Evolutionary conservation across 2,329 filamentous ascomycete species (phyloP), one percentile per base, ranked within the genome.

Genomic region (Leptodontidium sp.): DNA sequence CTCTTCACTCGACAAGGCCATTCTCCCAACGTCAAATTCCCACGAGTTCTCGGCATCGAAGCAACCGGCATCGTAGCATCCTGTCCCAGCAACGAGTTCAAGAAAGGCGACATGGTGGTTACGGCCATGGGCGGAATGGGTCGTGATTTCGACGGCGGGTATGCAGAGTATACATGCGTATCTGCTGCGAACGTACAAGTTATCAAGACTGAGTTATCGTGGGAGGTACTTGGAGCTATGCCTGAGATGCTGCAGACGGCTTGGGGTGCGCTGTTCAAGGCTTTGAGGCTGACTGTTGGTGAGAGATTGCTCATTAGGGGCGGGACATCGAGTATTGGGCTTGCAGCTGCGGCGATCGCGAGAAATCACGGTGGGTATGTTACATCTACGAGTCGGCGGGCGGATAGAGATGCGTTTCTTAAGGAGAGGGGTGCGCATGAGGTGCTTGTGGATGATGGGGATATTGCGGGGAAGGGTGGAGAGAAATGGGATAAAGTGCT

Each of bases 241-340:
- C 83, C 83, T 2, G 84, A 85, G 75, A 85, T 86, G 83, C 68
- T 86, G 68, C 83, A 85, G 75, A 85, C 84, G 2, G 81, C 84
- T 1, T 85, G 80, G 73, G 84, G 84, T 0, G 78, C 78, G 7
- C 68, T 86, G 47, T 79, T 81, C n/a, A 77, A 75, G 57, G 74
- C 77, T 4, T 72, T 86, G 58, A 74, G 77, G 53, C 63, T 85
- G 24, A 65, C 78, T 58, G 73, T 77, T 12, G 80, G 79, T 0
- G 82, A 86, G 12, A 79, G 77, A 15, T 66, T 86, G 63, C 75
- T 86, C n/a, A 78, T 86, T n/a, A 77, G 84, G 5, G 84, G 84
- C 1, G 83, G 82, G 0, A 85, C 84, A 4, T 84, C 82, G 15
- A 81, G 79, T 64, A 80, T 85, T 14, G 83, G 83, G 4, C 75